Conservation (phyloP, 129 eudicot genomes). For the Erigeron canadensis region DNA sequence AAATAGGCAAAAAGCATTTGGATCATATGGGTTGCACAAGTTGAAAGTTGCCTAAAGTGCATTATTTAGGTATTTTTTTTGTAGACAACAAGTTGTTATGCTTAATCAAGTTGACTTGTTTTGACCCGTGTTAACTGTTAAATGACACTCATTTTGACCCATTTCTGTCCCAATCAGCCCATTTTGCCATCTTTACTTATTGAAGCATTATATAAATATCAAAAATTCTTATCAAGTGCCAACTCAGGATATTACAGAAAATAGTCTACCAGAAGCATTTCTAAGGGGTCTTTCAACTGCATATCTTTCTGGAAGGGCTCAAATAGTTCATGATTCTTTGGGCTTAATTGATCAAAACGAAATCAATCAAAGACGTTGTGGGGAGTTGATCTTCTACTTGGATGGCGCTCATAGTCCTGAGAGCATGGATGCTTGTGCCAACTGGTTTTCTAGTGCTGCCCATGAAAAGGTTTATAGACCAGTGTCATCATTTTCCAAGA, state of each 20-base stretch:
- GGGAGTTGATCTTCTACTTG: conserved; percentile 69
- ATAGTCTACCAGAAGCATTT: conserved; percentile 64
- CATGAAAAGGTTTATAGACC: conserved; percentile 38
- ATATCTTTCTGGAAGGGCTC: conserved; percentile 86
- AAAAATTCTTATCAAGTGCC: conserved; percentile 5
- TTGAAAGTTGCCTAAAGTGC: background rate
- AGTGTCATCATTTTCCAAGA: conserved; percentile 29
- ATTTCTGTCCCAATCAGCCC: background rate
- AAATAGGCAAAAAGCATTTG: background rate
- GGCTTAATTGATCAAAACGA: conserved; percentile 18
- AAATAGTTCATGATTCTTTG: conserved; percentile 48
- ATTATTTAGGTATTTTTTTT: background rate
- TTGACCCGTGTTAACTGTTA: background rate
- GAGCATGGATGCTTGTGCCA: conserved; percentile 93
- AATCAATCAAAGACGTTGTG: conserved; percentile 35
- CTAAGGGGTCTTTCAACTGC: conserved; percentile 79
- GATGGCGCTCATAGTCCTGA: conserved; percentile 98
- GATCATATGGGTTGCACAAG: background rate
- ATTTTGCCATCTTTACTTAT: background rate
- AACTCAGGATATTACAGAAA: conserved; percentile 47
- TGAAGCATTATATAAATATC: conserved; percentile 3
- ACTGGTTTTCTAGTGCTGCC: conserved; percentile 71
- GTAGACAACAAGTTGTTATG: too few relatives aligned
- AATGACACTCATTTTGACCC: background rate
- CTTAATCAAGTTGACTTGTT: too few relatives aligned